phyloP scores from a whole-genome alignment of 805 yeast genomes.

The Komagataella populi region DNA sequence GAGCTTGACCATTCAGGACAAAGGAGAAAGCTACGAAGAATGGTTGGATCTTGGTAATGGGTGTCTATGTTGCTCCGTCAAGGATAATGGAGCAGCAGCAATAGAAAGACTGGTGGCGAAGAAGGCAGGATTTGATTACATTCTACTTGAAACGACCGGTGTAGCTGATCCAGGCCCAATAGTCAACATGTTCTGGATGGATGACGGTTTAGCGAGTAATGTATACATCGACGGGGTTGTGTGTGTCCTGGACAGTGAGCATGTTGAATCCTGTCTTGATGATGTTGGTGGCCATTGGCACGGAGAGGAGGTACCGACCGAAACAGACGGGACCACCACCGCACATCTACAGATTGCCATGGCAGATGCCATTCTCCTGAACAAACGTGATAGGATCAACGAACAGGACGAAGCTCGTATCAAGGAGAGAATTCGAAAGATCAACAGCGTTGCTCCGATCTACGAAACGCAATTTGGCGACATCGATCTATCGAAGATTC shows the following conservation, averaged over 20 bases:
- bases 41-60: slow-evolving; percentile 97
- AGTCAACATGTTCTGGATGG: slow-evolving; percentile 96
- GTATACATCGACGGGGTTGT: slow-evolving; percentile 87
- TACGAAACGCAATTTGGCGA: slow-evolving; percentile 64
- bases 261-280: slow-evolving; percentile 50
- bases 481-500: slow-evolving; percentile 45
- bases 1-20: slow-evolving; percentile 53
- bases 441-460: slow-evolving; percentile 61
- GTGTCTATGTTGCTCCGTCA: slow-evolving; percentile 91
- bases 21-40: slow-evolving; percentile 54
- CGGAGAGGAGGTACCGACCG: slow-evolving; percentile 19
- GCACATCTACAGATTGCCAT: slow-evolving; percentile 85
- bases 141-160: slow-evolving; percentile 90
- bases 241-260: slow-evolving; percentile 69
- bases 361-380: slow-evolving; percentile 73
- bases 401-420: slow-evolving; percentile 15
- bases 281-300: slow-evolving; percentile 70
- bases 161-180: slow-evolving; percentile 97
- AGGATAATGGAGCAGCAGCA: slow-evolving; percentile 89
- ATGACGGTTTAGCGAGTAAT: slow-evolving; percentile 71
- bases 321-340: slow-evolving; percentile 32
- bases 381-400: slow-evolving; percentile 54
- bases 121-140: slow-evolving; percentile 65
- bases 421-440: slow-evolving; percentile 25
- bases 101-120: slow-evolving; percentile 75